Base-by-base conservation (phyloP, 176 grass and related monocot genomes). In the Juncus effusus region DNA sequence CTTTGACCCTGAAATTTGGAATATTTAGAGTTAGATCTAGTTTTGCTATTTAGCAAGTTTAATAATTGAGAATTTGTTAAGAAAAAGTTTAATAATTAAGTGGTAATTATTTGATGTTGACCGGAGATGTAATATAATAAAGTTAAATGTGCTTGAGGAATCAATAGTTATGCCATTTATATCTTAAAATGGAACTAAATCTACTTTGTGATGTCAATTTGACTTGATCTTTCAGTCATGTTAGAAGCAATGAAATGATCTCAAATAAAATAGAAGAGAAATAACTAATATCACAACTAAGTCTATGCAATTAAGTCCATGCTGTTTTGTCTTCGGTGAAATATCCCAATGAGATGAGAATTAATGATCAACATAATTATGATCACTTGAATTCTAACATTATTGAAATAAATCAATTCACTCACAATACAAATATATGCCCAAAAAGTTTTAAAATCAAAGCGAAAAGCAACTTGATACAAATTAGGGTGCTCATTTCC, bases 281-380 rank as follows among this genome's bases (percentile, higher is more conserved):
- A 42, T 51, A 3, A 13, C 6, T 10, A 19, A 67, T 9, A 70
- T 37, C 13, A 70, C 4, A 57, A 56, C 7, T 39, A 15, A 14
- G 54, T 36, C n/a, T 54, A 4, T 40, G 16, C 11, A 57, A 70
- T 70, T 16, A 58, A 7, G 35, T 70, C 56, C 41, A 70, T 56
- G 36, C 2, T 13, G 54, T 37, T 37, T 40, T 0, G 66, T 54
- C 28, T 3, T 39, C 10, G 35, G 28, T 36, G 54, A 70, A 70
- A 70, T 54, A 9, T 42, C 28, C 37, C 10, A 39, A 69, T 9
- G 28, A 40, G 11, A 56, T 0, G n/a, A 13, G 9, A 55, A 36
- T 35, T 39, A 38, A 44, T 16, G 40, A 51, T 12, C 16, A 16
- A 13, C 50, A 16, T 36, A 59, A 28, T 2, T 57, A 57, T 16